Evolutionary conservation across 257 asterid species (phyloP), one percentile per base, ranked within the genome.

Genomic region (Mitragyna speciosa): DNA sequence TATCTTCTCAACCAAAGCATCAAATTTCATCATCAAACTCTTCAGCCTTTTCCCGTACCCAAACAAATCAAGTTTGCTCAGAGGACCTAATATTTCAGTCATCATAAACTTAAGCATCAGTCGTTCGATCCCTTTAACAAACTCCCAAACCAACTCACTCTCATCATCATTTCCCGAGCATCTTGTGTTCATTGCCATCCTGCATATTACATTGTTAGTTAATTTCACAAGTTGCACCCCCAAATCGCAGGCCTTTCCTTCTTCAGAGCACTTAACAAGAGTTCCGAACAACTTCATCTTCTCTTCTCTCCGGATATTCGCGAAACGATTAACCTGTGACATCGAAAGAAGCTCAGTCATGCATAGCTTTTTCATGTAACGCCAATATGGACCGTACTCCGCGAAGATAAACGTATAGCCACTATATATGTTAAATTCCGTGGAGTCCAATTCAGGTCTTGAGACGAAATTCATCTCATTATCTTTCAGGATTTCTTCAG

Each of bases 361-460:
- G 84, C 94, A 91, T 28, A 91, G 39, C 45, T 89, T 92, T 87
- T 89, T 89, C 89, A 91, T 86, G 88, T 88, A 89, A 78, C 88
- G 89, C 92, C 94, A 92, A 76, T 88, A 89, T 0, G 84, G 31
- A 0, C 94, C 95, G n/a, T 92, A 90, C 0, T 89, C 90, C 0
- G 93, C 91, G 28, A 85, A 86, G 0, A 91, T 74, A 66, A 92
- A 91, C 75, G 83, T 89, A 12, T 80, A 83, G 2, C 88, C 87
- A 22, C 88, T 90, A 9, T 91, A 92, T 12, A 91, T 85, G 6
- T 86, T 49, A 83, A 78, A 82, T 43, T 86, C 89, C 1, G 80
- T 77, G 12, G 90, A 85, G 3, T 76, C 74, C 2, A 85, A 83
- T 11, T 83, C 86, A 2, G 96, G 92, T 0, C 94, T 86, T 6